A percentile compares a stretch with the other conserved stretches of the same genome.
Conservation (phyloP, 495 filamentous ascomycete species). For the Diplogelasinospora grovesii region DNA sequence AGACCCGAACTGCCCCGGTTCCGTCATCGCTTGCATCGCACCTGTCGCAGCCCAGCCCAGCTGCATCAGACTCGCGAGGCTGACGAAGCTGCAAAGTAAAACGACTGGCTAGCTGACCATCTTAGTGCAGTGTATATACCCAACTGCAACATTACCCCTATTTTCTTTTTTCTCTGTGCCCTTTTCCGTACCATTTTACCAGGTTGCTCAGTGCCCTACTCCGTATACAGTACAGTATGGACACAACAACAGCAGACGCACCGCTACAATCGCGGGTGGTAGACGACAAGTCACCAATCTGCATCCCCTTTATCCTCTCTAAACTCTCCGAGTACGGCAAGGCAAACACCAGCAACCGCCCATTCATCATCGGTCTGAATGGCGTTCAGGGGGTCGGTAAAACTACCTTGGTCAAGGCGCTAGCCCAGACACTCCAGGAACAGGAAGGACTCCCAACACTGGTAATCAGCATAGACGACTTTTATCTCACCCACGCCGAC, state of each 20-base stretch:
- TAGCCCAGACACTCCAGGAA: constrained; percentile 59
- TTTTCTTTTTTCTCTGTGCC: not conserved
- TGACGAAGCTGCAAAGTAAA: not conserved
- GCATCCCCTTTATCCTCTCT: constrained; percentile 76
- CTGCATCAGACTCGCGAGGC: constrained; percentile 3
- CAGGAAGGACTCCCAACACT: constrained; percentile 62
- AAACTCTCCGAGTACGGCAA: constrained; percentile 48
- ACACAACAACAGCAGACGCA: constrained; percentile 12
- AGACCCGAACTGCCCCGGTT: no score
- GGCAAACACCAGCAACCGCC: constrained; percentile 27
- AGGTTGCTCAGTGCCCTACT: no score
- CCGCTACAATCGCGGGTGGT: constrained; percentile 38
- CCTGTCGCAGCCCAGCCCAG: no score
- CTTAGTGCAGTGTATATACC: constrained; percentile 8
- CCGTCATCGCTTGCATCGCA: constrained; percentile 8
- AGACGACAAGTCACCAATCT: constrained; percentile 83
- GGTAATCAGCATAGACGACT: constrained; percentile 84
- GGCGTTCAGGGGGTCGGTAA: constrained; percentile 86
- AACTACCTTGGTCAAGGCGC: constrained; percentile 71
- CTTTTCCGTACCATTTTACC: not conserved
- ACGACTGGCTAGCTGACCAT: constrained; percentile 3
- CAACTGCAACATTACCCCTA: constrained; percentile 9
- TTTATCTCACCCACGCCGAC: constrained; percentile 70
- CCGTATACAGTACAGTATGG: constrained; percentile 4
- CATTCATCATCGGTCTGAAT: constrained; percentile 56